Percentiles rank a stretch among this genome's conserved stretches.
These are phyloP conservation scores for Ustilago shanxiensis DNA, from an alignment of 1,284 basidiomycete species.

Conservation along the genomic window DNA sequence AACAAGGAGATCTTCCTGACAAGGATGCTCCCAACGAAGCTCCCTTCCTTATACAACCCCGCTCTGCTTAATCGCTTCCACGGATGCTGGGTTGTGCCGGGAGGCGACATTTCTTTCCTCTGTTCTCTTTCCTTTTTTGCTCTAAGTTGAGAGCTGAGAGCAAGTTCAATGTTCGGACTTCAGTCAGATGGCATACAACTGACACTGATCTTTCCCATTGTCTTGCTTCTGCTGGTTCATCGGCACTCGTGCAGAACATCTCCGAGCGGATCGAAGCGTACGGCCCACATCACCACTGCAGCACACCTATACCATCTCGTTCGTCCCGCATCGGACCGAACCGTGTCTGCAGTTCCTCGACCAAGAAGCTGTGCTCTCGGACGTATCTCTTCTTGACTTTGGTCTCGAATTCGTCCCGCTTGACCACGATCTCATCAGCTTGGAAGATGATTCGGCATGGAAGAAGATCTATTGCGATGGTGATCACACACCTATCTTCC, in stretches of 20 bases:
- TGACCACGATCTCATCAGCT: constrained; percentile 78
- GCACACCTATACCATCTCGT: constrained; percentile 87
- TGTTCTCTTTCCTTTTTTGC: constrained; percentile 3
- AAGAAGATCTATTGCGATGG: constrained; percentile 77
- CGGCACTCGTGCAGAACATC: constrained; percentile 78
- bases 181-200: neutral
- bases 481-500: constrained; percentile 90
- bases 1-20: constrained; percentile 58
- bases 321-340: constrained; percentile 88
- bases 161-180: neutral
- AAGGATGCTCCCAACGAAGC: constrained; percentile 58
- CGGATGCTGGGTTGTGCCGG: constrained; percentile 53
- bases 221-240: neutral
- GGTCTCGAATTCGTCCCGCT: constrained; percentile 93
- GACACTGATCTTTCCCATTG: constrained; percentile 10
- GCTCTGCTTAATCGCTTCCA: constrained; percentile 44
- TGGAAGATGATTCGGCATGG: constrained; percentile 62
- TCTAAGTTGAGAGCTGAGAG: neutral
- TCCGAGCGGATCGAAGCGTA: constrained; percentile 72
- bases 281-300: constrained; percentile 70
- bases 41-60: constrained; percentile 55
- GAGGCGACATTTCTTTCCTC: constrained; percentile 43
- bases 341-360: constrained; percentile 73
- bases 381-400: constrained; percentile 74
- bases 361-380: constrained; percentile 35